Base-by-base conservation (phyloP, 352 stramenopile genomes). In the Pythium monospermum region DNA sequence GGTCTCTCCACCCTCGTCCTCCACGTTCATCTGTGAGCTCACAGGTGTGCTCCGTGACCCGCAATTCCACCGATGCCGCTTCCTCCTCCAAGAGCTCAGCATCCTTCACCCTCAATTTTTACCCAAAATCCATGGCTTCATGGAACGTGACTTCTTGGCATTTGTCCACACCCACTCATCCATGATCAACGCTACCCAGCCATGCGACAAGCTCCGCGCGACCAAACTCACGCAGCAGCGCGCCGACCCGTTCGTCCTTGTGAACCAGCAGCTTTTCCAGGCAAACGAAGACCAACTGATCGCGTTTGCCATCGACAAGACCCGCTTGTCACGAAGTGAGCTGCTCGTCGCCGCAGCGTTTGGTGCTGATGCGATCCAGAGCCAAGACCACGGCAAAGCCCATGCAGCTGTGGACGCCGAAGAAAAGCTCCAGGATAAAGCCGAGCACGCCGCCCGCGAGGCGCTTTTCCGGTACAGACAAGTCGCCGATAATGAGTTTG, bases 61-160 rank as follows among this genome's bases (percentile, higher is more conserved):
- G 15, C 65, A 76, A 33, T 87, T 73, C 58, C 78, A 89, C 38
- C 73, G 78, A 21, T 85, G 73, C 41, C 64, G 57, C 32, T 35
- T 89, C 35, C 53, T 89, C 35, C 63, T 89, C 8, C 73, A 80
- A 12, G 73, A 85, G 52, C 60, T 89, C 23, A 69, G 69, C 15
- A 57, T 76, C 23, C 50, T 85, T 4, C 59, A 75, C 25, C 61
- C 73, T 19, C 66, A 76, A 22, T 68, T 89, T 42, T 52, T 89
- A 6, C 61, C 73, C 6, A 77, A 68, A 18, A 26, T 83, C 16
- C 59, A 76, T 15, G 75, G 71, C 4, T 49, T 77, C 42, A 60
- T 67, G 54, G 75, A 89, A 53, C 52, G 59, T 35, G 78, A 85
- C 39, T 89, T 77, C 41, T 57, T 85, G 12, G 65, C 61, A 22